Evolutionary conservation across 768 basidiomycete genomes (phyloP).

Genomic region (Lentinula guzmanii): DNA sequence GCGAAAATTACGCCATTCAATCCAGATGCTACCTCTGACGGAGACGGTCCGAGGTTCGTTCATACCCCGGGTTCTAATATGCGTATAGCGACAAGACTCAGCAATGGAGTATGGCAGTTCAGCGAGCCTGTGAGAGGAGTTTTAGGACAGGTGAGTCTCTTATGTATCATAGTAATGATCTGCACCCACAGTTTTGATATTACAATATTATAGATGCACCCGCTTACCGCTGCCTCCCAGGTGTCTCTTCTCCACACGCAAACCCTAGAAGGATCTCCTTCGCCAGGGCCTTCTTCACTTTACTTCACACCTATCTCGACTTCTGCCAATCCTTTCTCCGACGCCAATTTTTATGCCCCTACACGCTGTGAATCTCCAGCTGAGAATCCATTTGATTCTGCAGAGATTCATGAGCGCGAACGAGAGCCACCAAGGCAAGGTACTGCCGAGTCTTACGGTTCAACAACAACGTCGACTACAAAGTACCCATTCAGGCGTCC

Average conservation of each 20-base stretch:
- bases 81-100: background rate
- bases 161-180: background rate
- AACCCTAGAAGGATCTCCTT: background rate
- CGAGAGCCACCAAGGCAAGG: background rate
- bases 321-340: background rate
- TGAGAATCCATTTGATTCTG: background rate
- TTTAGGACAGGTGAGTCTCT: background rate
- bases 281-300: background rate
- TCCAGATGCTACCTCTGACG: background rate
- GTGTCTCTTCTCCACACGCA: background rate
- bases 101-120: background rate
- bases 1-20: conserved; percentile 1
- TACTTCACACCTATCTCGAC: background rate
- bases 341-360: background rate
- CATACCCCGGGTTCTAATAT: background rate
- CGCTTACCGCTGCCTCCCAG: background rate
- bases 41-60: background rate
- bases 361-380: background rate
- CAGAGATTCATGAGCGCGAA: background rate
- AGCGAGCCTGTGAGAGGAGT: background rate
- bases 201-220: background rate
- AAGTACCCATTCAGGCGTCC: background rate
- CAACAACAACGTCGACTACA: background rate
- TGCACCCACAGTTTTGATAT: background rate
- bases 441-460: background rate